Conservation (phyloP, 768 basidiomycete genomes). For the Saitozyma sp. region DNA sequence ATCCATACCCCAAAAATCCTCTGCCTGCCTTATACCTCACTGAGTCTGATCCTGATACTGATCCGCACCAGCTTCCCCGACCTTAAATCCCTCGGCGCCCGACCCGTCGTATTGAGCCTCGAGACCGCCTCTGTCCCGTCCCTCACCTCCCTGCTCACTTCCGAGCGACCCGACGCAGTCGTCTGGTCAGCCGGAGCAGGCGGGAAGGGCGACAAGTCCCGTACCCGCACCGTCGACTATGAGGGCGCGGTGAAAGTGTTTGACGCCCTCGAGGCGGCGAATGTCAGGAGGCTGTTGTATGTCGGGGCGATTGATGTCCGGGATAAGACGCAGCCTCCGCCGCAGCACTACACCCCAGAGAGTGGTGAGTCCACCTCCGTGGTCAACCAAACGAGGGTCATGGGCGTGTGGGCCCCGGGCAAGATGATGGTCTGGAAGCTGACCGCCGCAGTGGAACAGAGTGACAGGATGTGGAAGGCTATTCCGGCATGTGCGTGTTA, state of each 20-base stretch:
- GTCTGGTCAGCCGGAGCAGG: slow-evolving; percentile 60
- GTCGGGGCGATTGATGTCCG: slow-evolving; percentile 65
- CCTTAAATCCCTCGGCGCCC: slow-evolving; percentile 54
- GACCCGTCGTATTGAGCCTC: slow-evolving; percentile 62
- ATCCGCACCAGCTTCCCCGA: slow-evolving; percentile 50
- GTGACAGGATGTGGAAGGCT: slow-evolving; percentile 55
- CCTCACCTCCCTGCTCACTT: slow-evolving; percentile 58
- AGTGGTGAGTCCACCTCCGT: slow-evolving; percentile 20
- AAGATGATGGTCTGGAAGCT: slow-evolving; percentile 54
- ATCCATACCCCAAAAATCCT: not conserved
- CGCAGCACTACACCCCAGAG: slow-evolving; percentile 38
- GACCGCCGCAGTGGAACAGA: slow-evolving; percentile 40
- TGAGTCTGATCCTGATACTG: not conserved
- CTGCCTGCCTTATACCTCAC: not conserved
- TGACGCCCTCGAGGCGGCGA: slow-evolving; percentile 64
- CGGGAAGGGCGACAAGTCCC: slow-evolving; percentile 58
- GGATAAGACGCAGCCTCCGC: slow-evolving; percentile 51
- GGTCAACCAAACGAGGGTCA: not conserved
- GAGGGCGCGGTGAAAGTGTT: slow-evolving; percentile 70
- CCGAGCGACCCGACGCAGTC: slow-evolving; percentile 49
- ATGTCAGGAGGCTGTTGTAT: slow-evolving; percentile 61
- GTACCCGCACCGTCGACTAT: slow-evolving; percentile 62
- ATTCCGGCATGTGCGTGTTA: slow-evolving; percentile 55
- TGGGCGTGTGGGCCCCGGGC: slow-evolving; percentile 42
- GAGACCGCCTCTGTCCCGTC: slow-evolving; percentile 59